Percentiles rank a stretch among this genome's conserved stretches.
phyloP scores from a whole-genome alignment of 225 moss, liverwort and hornwort species.

The Lunularia cruciata region DNA sequence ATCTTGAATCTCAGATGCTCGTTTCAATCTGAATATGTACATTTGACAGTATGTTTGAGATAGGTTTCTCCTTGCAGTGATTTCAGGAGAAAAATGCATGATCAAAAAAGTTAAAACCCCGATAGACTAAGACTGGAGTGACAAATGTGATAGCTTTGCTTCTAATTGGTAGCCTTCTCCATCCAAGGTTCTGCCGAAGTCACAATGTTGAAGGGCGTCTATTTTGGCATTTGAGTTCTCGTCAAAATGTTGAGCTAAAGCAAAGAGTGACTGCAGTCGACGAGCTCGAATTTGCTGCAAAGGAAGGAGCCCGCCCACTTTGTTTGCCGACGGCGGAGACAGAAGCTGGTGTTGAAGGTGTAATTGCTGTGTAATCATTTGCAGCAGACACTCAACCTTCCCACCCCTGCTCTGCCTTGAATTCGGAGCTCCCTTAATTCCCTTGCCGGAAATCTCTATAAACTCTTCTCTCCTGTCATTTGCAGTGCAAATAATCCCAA shows the following conservation, averaged over 20 bases:
- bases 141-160: not conserved
- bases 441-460: too few relatives aligned
- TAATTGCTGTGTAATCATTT: not conserved
- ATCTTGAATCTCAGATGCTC: too few relatives aligned
- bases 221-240: not conserved
- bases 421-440: too few relatives aligned
- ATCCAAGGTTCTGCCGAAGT: not conserved
- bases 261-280: not conserved
- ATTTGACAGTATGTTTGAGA: too few relatives aligned
- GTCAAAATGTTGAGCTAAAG: constrained; percentile 1
- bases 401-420: too few relatives aligned
- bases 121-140: not conserved
- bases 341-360: not conserved
- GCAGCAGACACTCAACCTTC: not conserved
- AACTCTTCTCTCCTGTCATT: too few relatives aligned
- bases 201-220: not conserved
- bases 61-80: too few relatives aligned
- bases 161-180: not conserved
- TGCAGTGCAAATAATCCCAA: too few relatives aligned
- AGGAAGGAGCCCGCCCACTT: not conserved
- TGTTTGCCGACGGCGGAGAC: not conserved
- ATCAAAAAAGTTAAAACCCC: too few relatives aligned
- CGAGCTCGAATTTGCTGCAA: not conserved
- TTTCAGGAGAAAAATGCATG: too few relatives aligned
- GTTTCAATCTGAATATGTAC: too few relatives aligned